These are phyloP conservation scores for Drechmeria coniospora DNA, from an alignment of 2,329 filamentous ascomycete genomes.

Conservation along the genomic window DNA sequence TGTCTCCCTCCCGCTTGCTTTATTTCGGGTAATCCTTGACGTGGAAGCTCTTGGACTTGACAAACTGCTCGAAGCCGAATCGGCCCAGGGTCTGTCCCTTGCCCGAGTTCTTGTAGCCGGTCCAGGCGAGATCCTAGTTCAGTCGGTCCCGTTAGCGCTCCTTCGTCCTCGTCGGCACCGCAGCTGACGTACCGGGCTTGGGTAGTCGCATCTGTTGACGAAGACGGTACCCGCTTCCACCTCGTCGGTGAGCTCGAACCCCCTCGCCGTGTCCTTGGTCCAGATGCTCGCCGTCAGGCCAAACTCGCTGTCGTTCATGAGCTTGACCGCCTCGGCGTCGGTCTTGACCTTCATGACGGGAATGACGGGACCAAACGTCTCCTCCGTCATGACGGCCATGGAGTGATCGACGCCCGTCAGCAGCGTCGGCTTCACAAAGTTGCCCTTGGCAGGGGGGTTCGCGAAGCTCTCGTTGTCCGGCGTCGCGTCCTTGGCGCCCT, in stretches of 20 bases:
- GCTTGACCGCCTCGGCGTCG: conserved; percentile 63
- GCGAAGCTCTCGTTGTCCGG: conserved; percentile 67
- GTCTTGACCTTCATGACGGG: conserved; percentile 72
- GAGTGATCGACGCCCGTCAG: conserved; percentile 64
- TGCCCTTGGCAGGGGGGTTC: conserved; percentile 59
- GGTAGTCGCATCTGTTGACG: conserved; percentile 87
- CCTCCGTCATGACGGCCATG: conserved; percentile 83
- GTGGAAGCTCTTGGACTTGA: conserved; percentile 93
- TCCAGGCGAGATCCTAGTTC: conserved; percentile 75
- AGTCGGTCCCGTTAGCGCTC: conserved; percentile 2
- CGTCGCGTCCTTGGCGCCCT: conserved; percentile 73
- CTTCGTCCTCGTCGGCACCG: not conserved
- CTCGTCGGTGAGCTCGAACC: conserved; percentile 59
- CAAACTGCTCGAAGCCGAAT: conserved; percentile 90
- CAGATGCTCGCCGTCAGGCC: conserved; percentile 93
- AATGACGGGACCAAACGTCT: conserved; percentile 90
- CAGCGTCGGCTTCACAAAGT: conserved; percentile 78
- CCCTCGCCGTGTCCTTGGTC: conserved; percentile 72
- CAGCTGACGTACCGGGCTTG: conserved; percentile 65
- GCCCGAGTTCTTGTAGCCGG: conserved; percentile 93
- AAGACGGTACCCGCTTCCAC: conserved; percentile 93
- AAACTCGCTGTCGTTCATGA: conserved; percentile 94
- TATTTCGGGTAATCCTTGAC: conserved; percentile 65
- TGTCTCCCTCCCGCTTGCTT: conserved; percentile 2
- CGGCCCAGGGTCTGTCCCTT: conserved; percentile 78